A percentile compares a stretch with the other conserved stretches of the same genome.
These are phyloP conservation scores for Viola odorata DNA, from an alignment of 345 rosid species.

Conservation along the genomic window DNA sequence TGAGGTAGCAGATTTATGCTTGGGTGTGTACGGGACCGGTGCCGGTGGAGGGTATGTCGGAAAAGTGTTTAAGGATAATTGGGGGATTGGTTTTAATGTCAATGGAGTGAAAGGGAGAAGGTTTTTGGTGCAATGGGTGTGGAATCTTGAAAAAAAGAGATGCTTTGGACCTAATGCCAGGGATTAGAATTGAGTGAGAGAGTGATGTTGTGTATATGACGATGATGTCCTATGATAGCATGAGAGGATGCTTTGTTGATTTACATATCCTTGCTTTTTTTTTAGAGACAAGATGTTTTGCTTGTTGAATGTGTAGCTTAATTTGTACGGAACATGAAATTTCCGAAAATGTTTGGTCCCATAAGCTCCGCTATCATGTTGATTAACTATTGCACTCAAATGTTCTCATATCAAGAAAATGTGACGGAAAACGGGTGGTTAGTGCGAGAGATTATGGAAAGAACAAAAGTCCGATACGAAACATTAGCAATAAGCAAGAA, in stretches of 20 bases:
- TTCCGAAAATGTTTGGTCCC: no score
- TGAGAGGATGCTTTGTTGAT: constrained; percentile 1
- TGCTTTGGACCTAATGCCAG: constrained; percentile 60
- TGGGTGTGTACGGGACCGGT: constrained; percentile 52
- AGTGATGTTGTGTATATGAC: background rate
- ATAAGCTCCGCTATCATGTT: no score
- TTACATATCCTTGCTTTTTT: background rate
- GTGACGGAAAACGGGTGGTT: no score
- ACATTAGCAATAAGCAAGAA: no score
- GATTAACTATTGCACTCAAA: no score
- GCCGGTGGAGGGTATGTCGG: constrained; percentile 60
- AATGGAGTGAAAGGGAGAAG: constrained; percentile 54
- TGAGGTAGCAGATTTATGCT: constrained; percentile 62
- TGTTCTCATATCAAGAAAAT: no score
- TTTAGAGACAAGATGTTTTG: constrained; percentile 4
- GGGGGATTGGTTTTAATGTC: constrained; percentile 51
- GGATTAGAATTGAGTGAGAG: constrained; percentile 20
- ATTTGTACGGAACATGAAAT: background rate
- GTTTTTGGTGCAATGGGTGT: constrained; percentile 55
- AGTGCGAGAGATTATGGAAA: no score
- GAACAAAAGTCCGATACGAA: no score
- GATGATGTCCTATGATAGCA: background rate
- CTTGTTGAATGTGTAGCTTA: constrained; percentile 2
- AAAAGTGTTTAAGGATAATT: constrained; percentile 32
- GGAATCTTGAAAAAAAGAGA: constrained; percentile 50